A percentile compares a stretch with the other conserved stretches of the same genome.
Conservation (phyloP, 2,329 filamentous ascomycete species). For the Talaromyces islandicus region DNA sequence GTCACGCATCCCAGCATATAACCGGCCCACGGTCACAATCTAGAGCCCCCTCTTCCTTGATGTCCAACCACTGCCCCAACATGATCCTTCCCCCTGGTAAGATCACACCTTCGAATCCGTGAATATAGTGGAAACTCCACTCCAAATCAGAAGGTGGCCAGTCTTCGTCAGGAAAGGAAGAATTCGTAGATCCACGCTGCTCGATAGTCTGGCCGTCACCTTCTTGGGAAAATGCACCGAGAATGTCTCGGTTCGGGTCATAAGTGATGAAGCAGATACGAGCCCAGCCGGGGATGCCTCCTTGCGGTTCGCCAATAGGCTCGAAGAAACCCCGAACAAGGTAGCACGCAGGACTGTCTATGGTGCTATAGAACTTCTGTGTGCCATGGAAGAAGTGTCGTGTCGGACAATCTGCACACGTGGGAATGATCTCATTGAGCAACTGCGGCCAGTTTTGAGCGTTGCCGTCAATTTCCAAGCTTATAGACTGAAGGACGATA, state of each 20-base stretch:
- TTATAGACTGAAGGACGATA: constrained; percentile 15
- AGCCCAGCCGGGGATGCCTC: constrained; percentile 28
- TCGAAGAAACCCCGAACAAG: constrained; percentile 32
- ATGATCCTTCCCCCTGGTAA: constrained; percentile 44
- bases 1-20: constrained; percentile 24
- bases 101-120: constrained; percentile 44
- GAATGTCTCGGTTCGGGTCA: constrained; percentile 15
- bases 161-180: constrained; percentile 9
- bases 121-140: constrained; percentile 28
- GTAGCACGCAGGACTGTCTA: constrained; percentile 8
- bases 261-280: constrained; percentile 34
- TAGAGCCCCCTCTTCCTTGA: constrained; percentile 16
- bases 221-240: constrained; percentile 16
- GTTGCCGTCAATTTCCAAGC: constrained; percentile 13
- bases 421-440: constrained; percentile 20
- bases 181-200: not conserved
- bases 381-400: constrained; percentile 22
- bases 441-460: constrained; percentile 22
- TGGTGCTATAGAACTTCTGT: constrained; percentile 13
- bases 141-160: constrained; percentile 14
- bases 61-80: constrained; percentile 42
- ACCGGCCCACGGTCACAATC: constrained; percentile 20
- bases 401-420: not conserved
- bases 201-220: not conserved
- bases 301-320: constrained; percentile 18